Conservation (phyloP, 768 basidiomycete species). For the Thelephora ganbajun region DNA sequence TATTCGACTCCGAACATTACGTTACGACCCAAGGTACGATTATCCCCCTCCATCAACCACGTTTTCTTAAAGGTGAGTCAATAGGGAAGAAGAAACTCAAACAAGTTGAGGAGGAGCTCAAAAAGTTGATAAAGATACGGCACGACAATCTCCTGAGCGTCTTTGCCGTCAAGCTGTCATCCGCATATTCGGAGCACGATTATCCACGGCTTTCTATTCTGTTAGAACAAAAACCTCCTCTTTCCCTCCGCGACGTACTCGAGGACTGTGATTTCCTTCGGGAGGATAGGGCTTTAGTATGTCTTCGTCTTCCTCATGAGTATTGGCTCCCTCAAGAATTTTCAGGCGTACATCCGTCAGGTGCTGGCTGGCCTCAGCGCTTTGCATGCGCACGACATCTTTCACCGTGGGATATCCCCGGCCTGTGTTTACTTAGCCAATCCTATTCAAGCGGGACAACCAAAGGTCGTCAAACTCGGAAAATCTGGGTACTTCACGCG, state of each 20-base stretch:
- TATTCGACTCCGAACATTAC: slow-evolving; percentile 61
- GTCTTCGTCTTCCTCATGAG: slow-evolving; percentile 10
- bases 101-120: slow-evolving; percentile 52
- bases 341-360: slow-evolving; percentile 63
- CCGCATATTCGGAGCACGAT: slow-evolving; percentile 29
- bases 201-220: slow-evolving; percentile 49
- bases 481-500: slow-evolving; percentile 59
- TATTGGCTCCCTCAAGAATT: neutral
- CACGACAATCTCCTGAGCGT: slow-evolving; percentile 56
- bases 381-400: slow-evolving; percentile 46
- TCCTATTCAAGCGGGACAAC: slow-evolving; percentile 21
- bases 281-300: slow-evolving; percentile 54
- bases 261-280: slow-evolving; percentile 64
- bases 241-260: slow-evolving; percentile 61
- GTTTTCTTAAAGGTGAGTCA: neutral
- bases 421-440: neutral
- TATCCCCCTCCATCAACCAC: neutral
- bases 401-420: slow-evolving; percentile 46
- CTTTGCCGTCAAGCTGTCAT: slow-evolving; percentile 50
- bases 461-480: slow-evolving; percentile 61
- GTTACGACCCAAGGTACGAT: slow-evolving; percentile 40
- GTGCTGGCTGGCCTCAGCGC: slow-evolving; percentile 57
- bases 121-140: slow-evolving; percentile 39
- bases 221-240: slow-evolving; percentile 53
- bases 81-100: slow-evolving; percentile 56